Evolutionary conservation across 192 early-diverging fungal genomes (phyloP).

Genomic region (Linnemannia hyalina): DNA sequence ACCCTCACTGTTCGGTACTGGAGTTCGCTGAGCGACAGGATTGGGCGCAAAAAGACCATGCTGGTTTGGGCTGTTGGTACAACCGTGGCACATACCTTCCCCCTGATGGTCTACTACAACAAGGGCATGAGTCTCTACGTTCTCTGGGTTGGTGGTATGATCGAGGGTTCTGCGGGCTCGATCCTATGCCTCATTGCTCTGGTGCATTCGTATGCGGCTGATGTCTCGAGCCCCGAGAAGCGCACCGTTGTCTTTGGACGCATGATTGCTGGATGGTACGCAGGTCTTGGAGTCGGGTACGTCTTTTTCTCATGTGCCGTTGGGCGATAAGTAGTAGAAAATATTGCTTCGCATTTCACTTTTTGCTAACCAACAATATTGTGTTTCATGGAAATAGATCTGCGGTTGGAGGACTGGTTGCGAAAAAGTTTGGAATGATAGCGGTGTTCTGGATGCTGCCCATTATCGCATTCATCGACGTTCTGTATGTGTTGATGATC

Average conservation of each 20-base stretch:
- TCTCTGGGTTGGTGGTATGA: slow-evolving; percentile 17
- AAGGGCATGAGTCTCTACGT: slow-evolving; percentile 31
- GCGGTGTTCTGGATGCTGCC: slow-evolving; percentile 31
- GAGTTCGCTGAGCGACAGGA: slow-evolving; percentile 24
- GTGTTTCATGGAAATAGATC: slow-evolving; percentile 5
- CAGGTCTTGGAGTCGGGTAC: slow-evolving; percentile 46
- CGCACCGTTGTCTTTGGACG: slow-evolving; percentile 47
- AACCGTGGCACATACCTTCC: neutral
- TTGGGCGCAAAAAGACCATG: slow-evolving; percentile 31
- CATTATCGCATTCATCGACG: slow-evolving; percentile 2
- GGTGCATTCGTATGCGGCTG: slow-evolving; percentile 33
- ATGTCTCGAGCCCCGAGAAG: slow-evolving; percentile 28
- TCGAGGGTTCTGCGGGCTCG: slow-evolving; percentile 38
- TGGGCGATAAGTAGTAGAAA: too few species aligned
- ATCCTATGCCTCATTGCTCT: slow-evolving; percentile 21
- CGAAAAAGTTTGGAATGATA: slow-evolving; percentile 24
- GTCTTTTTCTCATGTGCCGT: neutral
- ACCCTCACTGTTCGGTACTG: slow-evolving; percentile 41
- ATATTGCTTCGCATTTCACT: neutral
- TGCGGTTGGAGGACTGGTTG: slow-evolving; percentile 16
- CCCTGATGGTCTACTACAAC: slow-evolving; percentile 27
- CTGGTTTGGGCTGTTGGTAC: slow-evolving; percentile 25
- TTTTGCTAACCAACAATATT: neutral
- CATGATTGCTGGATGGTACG: slow-evolving; percentile 23
- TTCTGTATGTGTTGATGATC: slow-evolving; percentile 25